Evolutionary conservation across 1,284 basidiomycete genomes (phyloP), one percentile per base, ranked within the genome.

Genomic region (Leucoagaricus sp.): DNA sequence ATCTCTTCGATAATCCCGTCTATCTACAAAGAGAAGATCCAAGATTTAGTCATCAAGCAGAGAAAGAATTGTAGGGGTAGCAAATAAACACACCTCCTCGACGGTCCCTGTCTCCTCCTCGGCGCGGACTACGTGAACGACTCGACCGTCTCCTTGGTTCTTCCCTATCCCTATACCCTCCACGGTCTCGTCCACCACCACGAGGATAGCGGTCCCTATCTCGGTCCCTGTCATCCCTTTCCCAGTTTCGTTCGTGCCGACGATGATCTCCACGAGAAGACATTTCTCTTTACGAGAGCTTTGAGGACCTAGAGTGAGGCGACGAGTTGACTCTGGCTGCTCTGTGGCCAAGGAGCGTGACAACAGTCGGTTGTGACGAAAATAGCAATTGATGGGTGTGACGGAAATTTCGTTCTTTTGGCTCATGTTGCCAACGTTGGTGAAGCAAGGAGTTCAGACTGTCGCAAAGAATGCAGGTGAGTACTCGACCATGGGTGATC

Each of bases 221-320:
- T 58, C 77, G 69, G 54, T 79, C 78, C 36, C 75, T 72, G 60
- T 81, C 80, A 55, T 84, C 83, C 58, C 80, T 77, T 62, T 89
- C 87, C 81, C 85, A 81, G 65, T 85, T 87, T 61, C 86, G 73
- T 62, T 89, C 88, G 58, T 84, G 81, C 66, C 83, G 73, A 64
- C 82, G 76, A 65, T 80, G 69, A 63, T 87, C 85, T 53, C 67
- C 55, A 40, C 77, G 73, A 47, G 75, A 77, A 49, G 79, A 76
- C 79, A 81, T 80, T 58, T 28, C 17, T n/a, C n/a, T n/a, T n/a
- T n/a, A n/a, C n/a, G n/a, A n/a, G n/a, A n/a, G n/a, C n/a, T n/a
- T n/a, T n/a, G n/a, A n/a, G n/a, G n/a, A n/a, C n/a, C n/a, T n/a
- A n/a, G n/a, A n/a, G n/a, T n/a, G n/a, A n/a, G n/a, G n/a, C n/a